Evolutionary conservation across 345 rosid species (phyloP), one percentile per base, ranked within the genome.

Genomic region (Populus alba): DNA sequence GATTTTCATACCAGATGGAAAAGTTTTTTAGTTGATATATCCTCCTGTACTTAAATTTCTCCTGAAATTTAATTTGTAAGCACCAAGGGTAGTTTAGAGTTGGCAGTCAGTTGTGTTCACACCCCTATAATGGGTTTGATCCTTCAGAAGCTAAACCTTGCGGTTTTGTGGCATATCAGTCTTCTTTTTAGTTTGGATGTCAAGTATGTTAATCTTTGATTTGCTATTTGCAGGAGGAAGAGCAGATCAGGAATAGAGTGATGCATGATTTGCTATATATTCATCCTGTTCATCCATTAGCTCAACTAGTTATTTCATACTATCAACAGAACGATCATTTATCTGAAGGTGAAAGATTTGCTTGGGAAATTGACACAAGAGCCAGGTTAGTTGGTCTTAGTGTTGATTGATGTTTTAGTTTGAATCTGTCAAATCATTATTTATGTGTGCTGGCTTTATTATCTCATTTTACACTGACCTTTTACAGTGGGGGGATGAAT

Each of bases 401-500:
- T 31, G 31, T 53, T 55, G 51, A 43, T 73, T 38, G 8, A 63
- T 68, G 23, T 55, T 68, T 68, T 38, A 80, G 39, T 43, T 68
- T 15, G 63, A 53, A 33, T 43, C 41, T 66, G 81, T 57, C 66
- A 43, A 49, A 61, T 37, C 66, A 65, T 81, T 39, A 45, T 45
- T 27, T 62, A 73, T 33, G 47, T 72, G 57, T 71, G 49, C 81
- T 86, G 77, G 22, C 62, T 79, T 75, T 78, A 68, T 80, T 45
- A 71, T 62, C 68, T 84, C 18, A 57, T 37, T 71, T 31, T 23
- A 80, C 77, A 61, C 80, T 68, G 67, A 73, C 45, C 25, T 81
- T 51, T 82, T 85, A 77, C 91, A 97, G 99, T 84, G 89, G 87
- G 87, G 98, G 97, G 77, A 91, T 92, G 97, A 97, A 90, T 77